Base-by-base conservation (phyloP, 2,329 filamentous ascomycete genomes). In the Cladorrhinum sp. region DNA sequence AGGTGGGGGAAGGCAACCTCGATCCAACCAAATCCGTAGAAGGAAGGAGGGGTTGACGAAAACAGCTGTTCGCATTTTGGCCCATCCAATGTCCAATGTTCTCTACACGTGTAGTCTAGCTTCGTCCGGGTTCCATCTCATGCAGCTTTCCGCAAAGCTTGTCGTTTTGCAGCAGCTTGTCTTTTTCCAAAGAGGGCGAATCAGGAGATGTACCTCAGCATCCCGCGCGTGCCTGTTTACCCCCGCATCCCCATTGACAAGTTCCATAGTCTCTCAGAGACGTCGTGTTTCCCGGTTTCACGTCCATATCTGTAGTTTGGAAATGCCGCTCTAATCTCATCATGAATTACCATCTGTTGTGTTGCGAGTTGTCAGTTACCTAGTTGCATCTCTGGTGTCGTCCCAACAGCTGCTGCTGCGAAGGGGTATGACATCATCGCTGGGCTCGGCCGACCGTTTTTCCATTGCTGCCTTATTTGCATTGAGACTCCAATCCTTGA, bases 31-130 rank as follows among this genome's bases (percentile, higher is more conserved):
- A 23, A 48, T 50, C 41, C 41, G 41, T 7, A 55, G 38, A 24
- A 45, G 53, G 53, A 55, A 55, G 53, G 53, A 55, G 53, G 53
- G 53, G 53, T 48, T 50, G 49, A 50, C 22, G 20, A 24, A 50
- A 27, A 50, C 49, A 50, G 22, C 49, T 50, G 49, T 27, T 24
- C 18, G 49, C 10, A 13, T 27, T 16, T 24, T 50, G 8, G 49
- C 20, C 22, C 49, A 50, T 3, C 49, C 22, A 16, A 24, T 25
- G 22, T 50, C 13, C 13, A n/a, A n/a, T n/a, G n/a, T n/a, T n/a
- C n/a, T n/a, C n/a, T n/a, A n/a, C n/a, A n/a, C n/a, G n/a, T n/a
- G n/a, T n/a, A n/a, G n/a, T 24, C 49, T 50, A 24, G 22, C 49
- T 25, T 24, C 49, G 13, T 50, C 23, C 22, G 24, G 6, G 49